Conservation (phyloP, 2,329 filamentous ascomycete species). For the Xylariaceae sp. region DNA sequence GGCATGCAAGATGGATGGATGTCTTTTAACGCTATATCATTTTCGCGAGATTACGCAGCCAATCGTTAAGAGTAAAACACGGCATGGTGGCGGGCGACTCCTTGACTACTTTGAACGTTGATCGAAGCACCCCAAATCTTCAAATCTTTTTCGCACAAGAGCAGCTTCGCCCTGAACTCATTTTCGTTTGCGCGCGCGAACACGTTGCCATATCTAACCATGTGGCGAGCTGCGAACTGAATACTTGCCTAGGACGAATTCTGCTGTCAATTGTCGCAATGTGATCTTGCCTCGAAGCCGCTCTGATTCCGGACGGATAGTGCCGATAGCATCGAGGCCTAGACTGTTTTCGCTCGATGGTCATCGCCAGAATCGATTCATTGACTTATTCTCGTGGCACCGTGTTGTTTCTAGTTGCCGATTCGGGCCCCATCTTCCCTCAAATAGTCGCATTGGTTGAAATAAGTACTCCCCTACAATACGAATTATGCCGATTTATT, state of each 20-base stretch:
- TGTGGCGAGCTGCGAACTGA: too few species aligned
- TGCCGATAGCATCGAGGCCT: not conserved
- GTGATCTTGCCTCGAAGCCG: not conserved
- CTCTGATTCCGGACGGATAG: conserved; percentile 2
- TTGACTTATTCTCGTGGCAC: conserved; percentile 8
- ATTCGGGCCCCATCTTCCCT: not conserved
- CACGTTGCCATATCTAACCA: conserved; percentile 1
- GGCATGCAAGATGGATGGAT: conserved; percentile 25
- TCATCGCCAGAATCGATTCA: conserved; percentile 2
- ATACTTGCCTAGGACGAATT: not conserved
- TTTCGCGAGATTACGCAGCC: conserved; percentile 29
- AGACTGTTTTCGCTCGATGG: conserved; percentile 10
- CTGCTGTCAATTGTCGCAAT: conserved; percentile 3
- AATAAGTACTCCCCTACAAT: conserved; percentile 1
- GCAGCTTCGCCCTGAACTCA: not conserved
- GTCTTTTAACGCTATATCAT: conserved; percentile 26
- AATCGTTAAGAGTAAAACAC: conserved; percentile 25
- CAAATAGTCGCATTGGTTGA: conserved; percentile 1
- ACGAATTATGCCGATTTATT: conserved; percentile 12
- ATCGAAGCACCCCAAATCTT: not conserved
- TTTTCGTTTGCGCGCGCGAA: not conserved
- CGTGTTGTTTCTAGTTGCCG: conserved; percentile 1
- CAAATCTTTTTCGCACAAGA: not conserved
- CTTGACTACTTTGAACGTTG: conserved; percentile 1
- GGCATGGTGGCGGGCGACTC: conserved; percentile 17